A percentile compares a stretch with the other conserved stretches of the same genome.
Evolutionary conservation across 2,329 filamentous ascomycete species (phyloP).

Genomic region (Fusarium guadeloupense): DNA sequence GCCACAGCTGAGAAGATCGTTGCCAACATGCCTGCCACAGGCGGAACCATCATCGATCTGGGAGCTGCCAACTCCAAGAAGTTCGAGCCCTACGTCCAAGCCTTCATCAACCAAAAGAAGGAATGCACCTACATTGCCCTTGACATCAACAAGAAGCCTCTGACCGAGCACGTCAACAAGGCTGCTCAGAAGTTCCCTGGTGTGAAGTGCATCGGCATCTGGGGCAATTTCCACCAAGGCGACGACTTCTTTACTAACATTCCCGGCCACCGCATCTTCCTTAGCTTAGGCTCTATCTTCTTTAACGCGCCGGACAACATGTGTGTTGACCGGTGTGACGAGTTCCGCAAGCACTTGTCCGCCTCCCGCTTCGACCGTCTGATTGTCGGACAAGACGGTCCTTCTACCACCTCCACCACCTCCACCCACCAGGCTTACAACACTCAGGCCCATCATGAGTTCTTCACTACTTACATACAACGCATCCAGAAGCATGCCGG

Average conservation of each 20-base stretch:
- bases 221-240: slow-evolving; percentile 35
- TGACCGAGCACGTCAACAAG: slow-evolving; percentile 15
- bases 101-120: slow-evolving; percentile 28
- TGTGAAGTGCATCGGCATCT: slow-evolving; percentile 24
- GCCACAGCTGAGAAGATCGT: slow-evolving; percentile 25
- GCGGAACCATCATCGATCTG: slow-evolving; percentile 28
- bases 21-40: neutral
- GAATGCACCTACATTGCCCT: slow-evolving; percentile 28
- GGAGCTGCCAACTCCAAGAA: slow-evolving; percentile 36
- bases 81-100: slow-evolving; percentile 31
- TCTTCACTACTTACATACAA: slow-evolving; percentile 19
- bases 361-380: neutral
- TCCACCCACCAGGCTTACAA: slow-evolving; percentile 14
- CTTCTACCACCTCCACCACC: neutral
- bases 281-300: slow-evolving; percentile 31
- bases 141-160: slow-evolving; percentile 15
- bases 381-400: slow-evolving; percentile 33
- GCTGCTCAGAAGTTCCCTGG: slow-evolving; percentile 18
- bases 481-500: slow-evolving; percentile 16
- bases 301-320: slow-evolving; percentile 32
- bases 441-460: slow-evolving; percentile 22
- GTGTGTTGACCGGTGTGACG: slow-evolving; percentile 20
- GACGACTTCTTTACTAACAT: slow-evolving; percentile 23
- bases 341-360: slow-evolving; percentile 15
- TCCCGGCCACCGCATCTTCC: slow-evolving; percentile 9